Conservation (phyloP, 805 yeast species). For the Lipomyces chichibuensis region DNA sequence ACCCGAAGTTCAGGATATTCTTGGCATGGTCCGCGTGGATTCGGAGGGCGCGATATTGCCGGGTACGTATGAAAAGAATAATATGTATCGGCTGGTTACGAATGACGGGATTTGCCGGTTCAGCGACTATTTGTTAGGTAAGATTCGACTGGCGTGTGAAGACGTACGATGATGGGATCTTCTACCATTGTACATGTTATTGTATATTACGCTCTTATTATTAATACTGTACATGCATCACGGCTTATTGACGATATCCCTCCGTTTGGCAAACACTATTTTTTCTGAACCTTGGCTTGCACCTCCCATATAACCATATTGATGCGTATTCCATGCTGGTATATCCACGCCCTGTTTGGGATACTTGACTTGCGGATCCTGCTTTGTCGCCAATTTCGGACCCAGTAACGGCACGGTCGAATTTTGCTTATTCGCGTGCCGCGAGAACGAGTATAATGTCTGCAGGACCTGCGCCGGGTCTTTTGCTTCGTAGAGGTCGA, state of each 20-base stretch:
- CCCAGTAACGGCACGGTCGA: constrained; percentile 58
- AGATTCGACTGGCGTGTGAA: constrained; percentile 46
- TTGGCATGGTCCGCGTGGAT: constrained; percentile 70
- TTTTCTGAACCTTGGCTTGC: constrained; percentile 53
- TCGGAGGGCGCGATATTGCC: constrained; percentile 57
- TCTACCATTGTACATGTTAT: neutral
- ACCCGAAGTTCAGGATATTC: constrained; percentile 70
- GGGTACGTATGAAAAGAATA: constrained; percentile 60
- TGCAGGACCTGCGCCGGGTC: constrained; percentile 82
- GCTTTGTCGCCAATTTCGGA: constrained; percentile 56
- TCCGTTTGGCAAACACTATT: constrained; percentile 57
- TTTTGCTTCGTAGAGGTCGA: constrained; percentile 69
- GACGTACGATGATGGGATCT: neutral
- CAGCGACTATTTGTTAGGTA: constrained; percentile 55
- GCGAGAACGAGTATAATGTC: constrained; percentile 70
- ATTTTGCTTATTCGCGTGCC: constrained; percentile 64
- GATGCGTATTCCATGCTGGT: constrained; percentile 59
- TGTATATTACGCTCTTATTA: neutral
- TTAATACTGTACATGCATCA: neutral
- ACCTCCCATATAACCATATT: constrained; percentile 64
- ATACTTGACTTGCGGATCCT: constrained; percentile 51
- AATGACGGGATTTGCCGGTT: constrained; percentile 56
- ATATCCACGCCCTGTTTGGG: constrained; percentile 58
- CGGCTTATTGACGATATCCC: constrained; percentile 48
- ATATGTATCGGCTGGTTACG: constrained; percentile 58